A percentile compares a stretch with the other conserved stretches of the same genome.
phyloP scores from a whole-genome alignment of 805 yeast genomes.

The Torulaspora microellipsoides region DNA sequence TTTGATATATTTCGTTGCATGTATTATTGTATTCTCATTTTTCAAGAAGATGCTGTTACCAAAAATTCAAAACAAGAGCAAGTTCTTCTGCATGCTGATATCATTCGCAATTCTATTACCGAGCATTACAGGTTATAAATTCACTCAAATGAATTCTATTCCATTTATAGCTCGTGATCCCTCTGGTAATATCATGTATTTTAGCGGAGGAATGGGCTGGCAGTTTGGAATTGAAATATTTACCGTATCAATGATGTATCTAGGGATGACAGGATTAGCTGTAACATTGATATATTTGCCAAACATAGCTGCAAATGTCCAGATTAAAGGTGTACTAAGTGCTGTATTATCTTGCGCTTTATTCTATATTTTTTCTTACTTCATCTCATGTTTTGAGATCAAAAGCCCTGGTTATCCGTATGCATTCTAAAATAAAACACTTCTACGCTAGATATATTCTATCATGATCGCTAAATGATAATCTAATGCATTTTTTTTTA shows the following conservation, averaged over 20 bases:
- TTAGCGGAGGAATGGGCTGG: conserved; percentile 61
- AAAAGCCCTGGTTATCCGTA: conserved; percentile 32
- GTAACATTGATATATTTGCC: conserved; percentile 41
- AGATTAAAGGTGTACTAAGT: conserved; percentile 19
- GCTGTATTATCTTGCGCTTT: conserved; percentile 13
- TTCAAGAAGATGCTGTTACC: conserved; percentile 46
- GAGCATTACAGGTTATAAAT: conserved; percentile 60
- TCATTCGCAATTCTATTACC: conserved; percentile 39
- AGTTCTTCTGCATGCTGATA: conserved; percentile 33
- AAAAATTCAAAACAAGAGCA: conserved; percentile 24
- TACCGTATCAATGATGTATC: conserved; percentile 48
- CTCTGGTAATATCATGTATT: conserved; percentile 47
- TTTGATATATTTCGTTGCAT: conserved; percentile 41
- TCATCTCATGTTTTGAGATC: conserved; percentile 24
- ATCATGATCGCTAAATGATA: not conserved
- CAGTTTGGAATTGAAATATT: conserved; percentile 69
- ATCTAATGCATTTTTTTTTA: too few species aligned
- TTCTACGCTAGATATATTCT: not conserved
- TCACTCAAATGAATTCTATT: conserved; percentile 52
- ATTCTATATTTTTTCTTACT: conserved; percentile 24
- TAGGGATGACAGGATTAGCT: conserved; percentile 41
- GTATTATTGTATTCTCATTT: conserved; percentile 42
- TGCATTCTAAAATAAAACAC: conserved; percentile 5
- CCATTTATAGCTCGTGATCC: conserved; percentile 58
- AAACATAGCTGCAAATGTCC: conserved; percentile 15